Evolutionary conservation across 805 yeast genomes (phyloP).

Genomic region (Pichia deserticola): DNA sequence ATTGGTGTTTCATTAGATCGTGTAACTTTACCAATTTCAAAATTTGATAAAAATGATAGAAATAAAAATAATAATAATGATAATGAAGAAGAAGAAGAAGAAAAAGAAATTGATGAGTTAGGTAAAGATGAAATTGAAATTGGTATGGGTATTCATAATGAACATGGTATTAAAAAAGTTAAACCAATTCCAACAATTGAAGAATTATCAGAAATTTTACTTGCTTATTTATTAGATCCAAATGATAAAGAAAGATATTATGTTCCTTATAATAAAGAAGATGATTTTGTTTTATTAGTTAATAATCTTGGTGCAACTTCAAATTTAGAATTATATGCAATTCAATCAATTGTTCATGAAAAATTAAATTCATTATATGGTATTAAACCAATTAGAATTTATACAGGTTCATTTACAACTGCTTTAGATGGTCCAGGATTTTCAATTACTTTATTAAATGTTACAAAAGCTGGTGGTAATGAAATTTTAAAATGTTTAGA

Average conservation of each 20-base stretch:
- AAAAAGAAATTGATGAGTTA: slow-evolving; percentile 34
- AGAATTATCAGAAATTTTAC: slow-evolving; percentile 49
- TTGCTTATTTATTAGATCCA: slow-evolving; percentile 52
- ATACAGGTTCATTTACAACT: slow-evolving; percentile 77
- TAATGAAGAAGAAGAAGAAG: slow-evolving; percentile 20
- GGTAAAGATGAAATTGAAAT: slow-evolving; percentile 66
- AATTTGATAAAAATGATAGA: not conserved
- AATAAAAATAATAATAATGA: not conserved
- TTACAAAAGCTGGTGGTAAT: slow-evolving; percentile 42
- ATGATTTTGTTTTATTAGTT: slow-evolving; percentile 64
- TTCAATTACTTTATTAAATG: slow-evolving; percentile 73
- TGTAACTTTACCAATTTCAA: slow-evolving; percentile 79
- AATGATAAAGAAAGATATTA: slow-evolving; percentile 74
- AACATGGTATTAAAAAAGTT: slow-evolving; percentile 69
- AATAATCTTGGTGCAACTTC: slow-evolving; percentile 92
- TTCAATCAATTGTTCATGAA: slow-evolving; percentile 51
- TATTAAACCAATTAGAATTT: slow-evolving; percentile 59
- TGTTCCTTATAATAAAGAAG: slow-evolving; percentile 51
- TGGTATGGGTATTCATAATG: slow-evolving; percentile 96
- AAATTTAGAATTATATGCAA: slow-evolving; percentile 66
- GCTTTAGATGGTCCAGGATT: slow-evolving; percentile 91
- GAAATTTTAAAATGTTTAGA: slow-evolving; percentile 53
- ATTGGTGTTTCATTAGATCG: slow-evolving; percentile 87
- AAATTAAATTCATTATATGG: slow-evolving; percentile 45
- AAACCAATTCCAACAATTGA: slow-evolving; percentile 66